phyloP scores from a whole-genome alignment of 495 filamentous ascomycete genomes.

The Penicillium roqueforti region DNA sequence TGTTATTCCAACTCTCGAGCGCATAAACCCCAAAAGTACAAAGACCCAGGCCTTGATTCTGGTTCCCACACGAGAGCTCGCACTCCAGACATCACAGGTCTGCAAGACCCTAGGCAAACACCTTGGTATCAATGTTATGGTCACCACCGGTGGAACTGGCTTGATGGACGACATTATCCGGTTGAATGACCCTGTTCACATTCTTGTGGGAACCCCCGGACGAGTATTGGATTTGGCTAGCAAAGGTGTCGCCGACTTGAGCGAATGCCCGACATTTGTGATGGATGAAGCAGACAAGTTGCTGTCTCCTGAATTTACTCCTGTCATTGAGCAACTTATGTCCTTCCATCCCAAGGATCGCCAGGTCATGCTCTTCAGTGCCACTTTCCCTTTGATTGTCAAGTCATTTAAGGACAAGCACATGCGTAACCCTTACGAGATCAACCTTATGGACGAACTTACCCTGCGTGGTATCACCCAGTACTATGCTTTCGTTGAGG shows the following conservation, averaged over 20 bases:
- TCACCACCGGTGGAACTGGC: conserved; percentile 91
- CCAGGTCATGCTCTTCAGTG: conserved; percentile 98
- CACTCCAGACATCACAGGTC: conserved; percentile 98
- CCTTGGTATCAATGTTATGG: conserved; percentile 97
- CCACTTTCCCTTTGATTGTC: conserved; percentile 92
- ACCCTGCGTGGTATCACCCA: conserved; percentile 97
- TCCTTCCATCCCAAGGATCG: conserved; percentile 92
- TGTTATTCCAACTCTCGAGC: conserved; percentile 90
- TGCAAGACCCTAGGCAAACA: conserved; percentile 98
- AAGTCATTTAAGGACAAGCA: conserved; percentile 98
- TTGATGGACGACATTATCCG: conserved; percentile 97
- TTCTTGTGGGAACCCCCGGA: conserved; percentile 95
- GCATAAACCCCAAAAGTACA: conserved; percentile 90
- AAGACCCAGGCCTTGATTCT: conserved; percentile 96
- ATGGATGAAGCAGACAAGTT: conserved; percentile 99
- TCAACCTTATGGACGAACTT: conserved; percentile 99
- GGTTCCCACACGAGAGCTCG: conserved; percentile 93
- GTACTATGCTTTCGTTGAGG: conserved; percentile 98
- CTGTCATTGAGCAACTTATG: conserved; percentile 91
- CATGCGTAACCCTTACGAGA: conserved; percentile 93
- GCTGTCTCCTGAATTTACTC: conserved; percentile 92
- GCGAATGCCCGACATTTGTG: conserved; percentile 92
- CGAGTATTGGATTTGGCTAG: conserved; percentile 91
- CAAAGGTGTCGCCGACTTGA: conserved; percentile 93
- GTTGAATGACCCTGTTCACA: conserved; percentile 88